These are phyloP conservation scores for Proliferodiscus dingleyae DNA, from an alignment of 2,329 filamentous ascomycete genomes.

Conservation along the genomic window DNA sequence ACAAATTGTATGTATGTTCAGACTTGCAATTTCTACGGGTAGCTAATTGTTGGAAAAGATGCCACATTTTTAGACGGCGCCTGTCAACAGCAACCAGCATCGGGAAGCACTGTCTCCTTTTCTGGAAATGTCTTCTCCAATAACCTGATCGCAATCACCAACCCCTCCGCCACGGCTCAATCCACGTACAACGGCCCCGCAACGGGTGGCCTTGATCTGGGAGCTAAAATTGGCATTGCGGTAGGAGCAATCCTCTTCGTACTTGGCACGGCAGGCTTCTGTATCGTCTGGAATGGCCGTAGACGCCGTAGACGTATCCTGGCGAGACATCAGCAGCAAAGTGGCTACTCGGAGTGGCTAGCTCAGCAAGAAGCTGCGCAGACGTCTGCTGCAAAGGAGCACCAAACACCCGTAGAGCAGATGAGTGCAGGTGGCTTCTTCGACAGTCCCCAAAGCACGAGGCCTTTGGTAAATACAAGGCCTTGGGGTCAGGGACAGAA, in stretches of 20 bases:
- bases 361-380: slow-evolving; percentile 10
- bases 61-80: slow-evolving; percentile 50
- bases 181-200: slow-evolving; percentile 7
- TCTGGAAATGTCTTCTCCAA: slow-evolving; percentile 49
- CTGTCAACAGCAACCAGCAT: slow-evolving; percentile 47
- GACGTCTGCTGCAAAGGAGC: slow-evolving; percentile 23
- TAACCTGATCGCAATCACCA: slow-evolving; percentile 44
- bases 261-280: slow-evolving; percentile 45
- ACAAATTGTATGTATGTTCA: slow-evolving; percentile 47
- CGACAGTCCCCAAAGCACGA: slow-evolving; percentile 51
- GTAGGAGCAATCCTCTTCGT: slow-evolving; percentile 46
- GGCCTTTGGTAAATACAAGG: slow-evolving; percentile 36
- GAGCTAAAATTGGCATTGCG: slow-evolving; percentile 54
- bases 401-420: slow-evolving; percentile 5
- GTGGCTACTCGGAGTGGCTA: slow-evolving; percentile 24
- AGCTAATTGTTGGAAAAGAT: slow-evolving; percentile 34
- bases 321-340: slow-evolving; percentile 31
- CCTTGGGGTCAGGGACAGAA: slow-evolving; percentile 42
- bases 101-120: slow-evolving; percentile 45
- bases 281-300: slow-evolving; percentile 52
- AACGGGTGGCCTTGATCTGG: slow-evolving; percentile 44
- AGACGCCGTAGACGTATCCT: slow-evolving; percentile 50
- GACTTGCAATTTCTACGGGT: too few species aligned
- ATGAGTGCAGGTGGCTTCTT: slow-evolving; percentile 32
- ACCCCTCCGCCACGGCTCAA: slow-evolving; percentile 38